These are phyloP conservation scores for Colletotrichum brevisporum DNA, from an alignment of 2,329 filamentous ascomycete species.

Conservation along the genomic window DNA sequence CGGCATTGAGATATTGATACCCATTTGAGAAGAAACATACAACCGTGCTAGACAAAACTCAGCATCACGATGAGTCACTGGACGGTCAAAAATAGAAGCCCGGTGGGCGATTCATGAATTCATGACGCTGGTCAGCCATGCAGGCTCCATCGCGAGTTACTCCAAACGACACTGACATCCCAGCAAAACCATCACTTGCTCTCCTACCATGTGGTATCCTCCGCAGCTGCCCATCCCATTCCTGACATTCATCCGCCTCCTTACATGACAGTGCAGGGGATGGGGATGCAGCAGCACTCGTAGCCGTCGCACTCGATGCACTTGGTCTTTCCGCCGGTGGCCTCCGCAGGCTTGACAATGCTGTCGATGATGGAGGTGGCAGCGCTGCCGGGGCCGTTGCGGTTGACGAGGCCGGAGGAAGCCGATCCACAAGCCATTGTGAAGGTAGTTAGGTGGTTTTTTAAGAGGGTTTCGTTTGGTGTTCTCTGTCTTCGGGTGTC, in stretches of 20 bases:
- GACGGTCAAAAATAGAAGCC: no score
- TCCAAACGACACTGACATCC: conserved; percentile 1
- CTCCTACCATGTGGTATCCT: neutral
- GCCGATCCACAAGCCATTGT: conserved; percentile 52
- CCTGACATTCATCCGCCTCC: neutral
- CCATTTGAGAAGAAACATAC: neutral
- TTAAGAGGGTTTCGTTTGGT: neutral
- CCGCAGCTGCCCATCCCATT: neutral
- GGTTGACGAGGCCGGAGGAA: conserved; percentile 52
- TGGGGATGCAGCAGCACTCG: conserved; percentile 69
- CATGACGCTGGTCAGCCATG: neutral
- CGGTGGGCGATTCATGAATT: conserved; percentile 12
- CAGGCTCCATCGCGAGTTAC: neutral
- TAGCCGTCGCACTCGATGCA: conserved; percentile 66
- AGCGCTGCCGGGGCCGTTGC: conserved; percentile 63
- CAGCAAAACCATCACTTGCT: neutral
- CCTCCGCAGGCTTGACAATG: conserved; percentile 64
- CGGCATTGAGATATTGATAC: conserved; percentile 15
- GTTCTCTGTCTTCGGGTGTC: neutral
- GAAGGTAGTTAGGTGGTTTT: neutral
- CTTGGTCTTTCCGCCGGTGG: conserved; percentile 58
- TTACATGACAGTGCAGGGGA: conserved; percentile 66
- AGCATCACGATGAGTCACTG: no score
- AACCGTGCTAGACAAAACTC: no score
- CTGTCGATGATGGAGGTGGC: conserved; percentile 64